These are phyloP conservation scores for Thraustochytrium sp. DNA, from an alignment of 352 stramenopile genomes.

Conservation along the genomic window DNA sequence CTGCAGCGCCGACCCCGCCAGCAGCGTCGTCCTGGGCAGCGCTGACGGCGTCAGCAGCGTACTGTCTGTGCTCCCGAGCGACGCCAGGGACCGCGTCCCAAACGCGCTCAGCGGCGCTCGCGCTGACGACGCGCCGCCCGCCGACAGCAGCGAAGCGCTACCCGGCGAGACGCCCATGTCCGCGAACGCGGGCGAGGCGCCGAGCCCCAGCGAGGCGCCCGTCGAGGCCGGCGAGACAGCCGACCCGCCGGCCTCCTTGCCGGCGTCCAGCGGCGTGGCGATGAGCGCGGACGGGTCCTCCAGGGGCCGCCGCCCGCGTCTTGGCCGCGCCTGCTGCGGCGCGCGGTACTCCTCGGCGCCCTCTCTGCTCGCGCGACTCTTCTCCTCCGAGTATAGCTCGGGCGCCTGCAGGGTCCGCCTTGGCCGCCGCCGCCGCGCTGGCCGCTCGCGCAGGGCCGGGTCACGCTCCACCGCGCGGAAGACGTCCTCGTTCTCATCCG, in stretches of 20 bases:
- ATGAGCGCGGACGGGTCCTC: constrained; percentile 4
- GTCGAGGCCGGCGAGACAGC: not conserved
- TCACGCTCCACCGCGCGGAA: not conserved
- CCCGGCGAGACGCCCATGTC: not conserved
- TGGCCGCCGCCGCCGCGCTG: not conserved
- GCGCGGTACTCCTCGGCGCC: not conserved
- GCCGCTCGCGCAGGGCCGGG: not conserved
- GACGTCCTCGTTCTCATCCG: not conserved
- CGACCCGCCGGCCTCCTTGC: no score
- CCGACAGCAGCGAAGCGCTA: not conserved
- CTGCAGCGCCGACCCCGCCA: not conserved
- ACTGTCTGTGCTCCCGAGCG: not conserved
- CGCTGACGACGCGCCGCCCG: not conserved
- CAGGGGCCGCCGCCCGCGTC: not conserved
- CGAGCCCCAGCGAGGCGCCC: not conserved
- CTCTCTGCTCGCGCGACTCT: not conserved
- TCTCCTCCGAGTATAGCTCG: not conserved
- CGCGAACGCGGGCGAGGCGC: no score
- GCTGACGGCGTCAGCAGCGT: not conserved
- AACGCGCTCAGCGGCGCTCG: not conserved
- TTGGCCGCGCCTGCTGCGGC: not conserved
- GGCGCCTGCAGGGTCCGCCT: not conserved
- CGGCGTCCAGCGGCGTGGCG: not conserved
- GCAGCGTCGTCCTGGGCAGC: not conserved
- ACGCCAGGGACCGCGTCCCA: not conserved